A percentile compares a stretch with the other conserved stretches of the same genome.
These are phyloP conservation scores for Eucalyptus albens DNA, from an alignment of 345 rosid species.

Conservation along the genomic window DNA sequence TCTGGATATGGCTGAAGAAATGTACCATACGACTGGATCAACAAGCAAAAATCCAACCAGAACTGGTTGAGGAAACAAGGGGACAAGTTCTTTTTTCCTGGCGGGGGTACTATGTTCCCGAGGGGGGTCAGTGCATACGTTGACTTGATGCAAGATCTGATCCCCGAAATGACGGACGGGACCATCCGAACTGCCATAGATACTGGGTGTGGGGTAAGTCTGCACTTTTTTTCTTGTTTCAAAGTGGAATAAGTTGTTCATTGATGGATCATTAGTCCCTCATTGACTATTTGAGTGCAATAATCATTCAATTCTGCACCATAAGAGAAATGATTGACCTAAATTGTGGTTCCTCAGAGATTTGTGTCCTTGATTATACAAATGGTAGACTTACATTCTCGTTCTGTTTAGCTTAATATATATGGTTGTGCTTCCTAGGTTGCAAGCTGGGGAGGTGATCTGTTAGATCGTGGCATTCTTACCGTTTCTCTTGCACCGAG, in stretches of 20 bases:
- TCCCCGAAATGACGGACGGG: conserved; percentile 93
- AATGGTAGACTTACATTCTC: neutral
- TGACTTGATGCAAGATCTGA: conserved; percentile 85
- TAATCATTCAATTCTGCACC: neutral
- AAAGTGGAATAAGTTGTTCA: neutral
- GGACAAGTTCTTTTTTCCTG: conserved; percentile 87
- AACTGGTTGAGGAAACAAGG: conserved; percentile 91
- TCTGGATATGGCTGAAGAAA: conserved; percentile 44
- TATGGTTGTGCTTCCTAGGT: conserved; percentile 30
- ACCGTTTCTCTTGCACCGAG: conserved; percentile 96
- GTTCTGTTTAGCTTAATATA: neutral
- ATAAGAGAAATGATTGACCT: neutral
- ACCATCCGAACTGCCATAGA: conserved; percentile 88
- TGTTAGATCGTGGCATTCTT: conserved; percentile 78
- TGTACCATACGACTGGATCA: conserved; percentile 97
- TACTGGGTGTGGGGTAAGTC: conserved; percentile 95
- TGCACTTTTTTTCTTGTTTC: neutral
- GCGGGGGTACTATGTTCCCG: conserved; percentile 99
- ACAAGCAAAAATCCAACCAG: conserved; percentile 93
- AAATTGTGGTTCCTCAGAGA: neutral
- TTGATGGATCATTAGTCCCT: neutral
- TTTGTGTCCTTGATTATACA: neutral
- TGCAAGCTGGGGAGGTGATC: conserved; percentile 99
- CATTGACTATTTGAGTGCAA: neutral
- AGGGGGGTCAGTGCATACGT: conserved; percentile 90